phyloP scores from a whole-genome alignment of 2,329 filamentous ascomycete genomes.

The Fusarium decemcellulare region DNA sequence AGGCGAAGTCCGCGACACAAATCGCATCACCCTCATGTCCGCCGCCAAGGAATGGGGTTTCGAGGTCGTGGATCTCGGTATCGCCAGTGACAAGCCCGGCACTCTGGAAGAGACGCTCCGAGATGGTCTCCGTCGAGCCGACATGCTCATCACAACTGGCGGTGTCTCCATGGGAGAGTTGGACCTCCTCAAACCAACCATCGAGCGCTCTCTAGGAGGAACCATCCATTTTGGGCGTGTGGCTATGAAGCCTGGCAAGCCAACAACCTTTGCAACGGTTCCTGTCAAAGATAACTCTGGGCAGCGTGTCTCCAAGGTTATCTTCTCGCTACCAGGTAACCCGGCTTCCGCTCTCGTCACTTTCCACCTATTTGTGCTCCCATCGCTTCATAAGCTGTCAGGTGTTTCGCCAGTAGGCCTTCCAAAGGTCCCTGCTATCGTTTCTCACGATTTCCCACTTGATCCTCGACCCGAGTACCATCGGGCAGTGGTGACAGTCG shows the following conservation, averaged over 20 bases:
- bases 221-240: conserved; percentile 97
- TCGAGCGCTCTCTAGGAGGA: conserved; percentile 90
- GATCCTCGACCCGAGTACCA: conserved; percentile 94
- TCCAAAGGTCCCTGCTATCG: conserved; percentile 77
- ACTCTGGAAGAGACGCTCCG: conserved; percentile 84
- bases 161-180: conserved; percentile 99
- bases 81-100: conserved; percentile 81
- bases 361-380: conserved; percentile 93
- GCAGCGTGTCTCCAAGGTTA: conserved; percentile 73
- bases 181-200: conserved; percentile 95
- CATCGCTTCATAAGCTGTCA: conserved; percentile 82
- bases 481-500: conserved; percentile 80
- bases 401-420: conserved; percentile 79
- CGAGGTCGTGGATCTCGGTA: conserved; percentile 86
- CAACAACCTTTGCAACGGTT: conserved; percentile 95
- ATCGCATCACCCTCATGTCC: conserved; percentile 88
- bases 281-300: conserved; percentile 74
- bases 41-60: conserved; percentile 83
- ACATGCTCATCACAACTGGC: conserved; percentile 91
- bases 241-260: conserved; percentile 98
- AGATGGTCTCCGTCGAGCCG: conserved; percentile 78
- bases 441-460: conserved; percentile 80
- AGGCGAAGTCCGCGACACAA: conserved; percentile 94
- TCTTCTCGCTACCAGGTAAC: conserved; percentile 95
- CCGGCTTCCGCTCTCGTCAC: conserved; percentile 94